Conservation (phyloP, 2,329 filamentous ascomycete species). For the Fusarium phyllophilum region DNA sequence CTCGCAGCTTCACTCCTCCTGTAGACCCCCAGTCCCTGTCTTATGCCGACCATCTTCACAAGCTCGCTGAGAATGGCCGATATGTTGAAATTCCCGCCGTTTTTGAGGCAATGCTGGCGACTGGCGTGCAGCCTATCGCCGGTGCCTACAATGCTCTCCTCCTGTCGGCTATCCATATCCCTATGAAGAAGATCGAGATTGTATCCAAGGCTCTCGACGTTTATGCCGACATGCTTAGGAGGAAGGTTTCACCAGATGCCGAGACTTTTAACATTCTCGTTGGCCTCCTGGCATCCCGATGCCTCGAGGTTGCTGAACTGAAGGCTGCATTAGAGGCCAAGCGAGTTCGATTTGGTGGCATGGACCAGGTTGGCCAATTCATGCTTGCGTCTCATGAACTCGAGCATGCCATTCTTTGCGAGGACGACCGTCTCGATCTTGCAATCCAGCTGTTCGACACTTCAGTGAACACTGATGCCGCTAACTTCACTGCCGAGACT, state of each 20-base stretch:
- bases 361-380: constrained; percentile 85
- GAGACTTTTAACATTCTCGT: constrained; percentile 91
- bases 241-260: constrained; percentile 82
- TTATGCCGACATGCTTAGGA: constrained; percentile 94
- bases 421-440: constrained; percentile 87
- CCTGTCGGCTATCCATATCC: constrained; percentile 83
- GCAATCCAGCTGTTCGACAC: constrained; percentile 87
- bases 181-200: constrained; percentile 81
- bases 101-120: constrained; percentile 89
- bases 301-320: constrained; percentile 78
- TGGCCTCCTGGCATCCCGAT: constrained; percentile 80
- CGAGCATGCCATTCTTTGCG: constrained; percentile 84
- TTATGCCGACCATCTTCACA: constrained; percentile 82
- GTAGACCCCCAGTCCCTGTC: constrained; percentile 71
- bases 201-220: constrained; percentile 93
- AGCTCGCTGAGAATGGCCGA: constrained; percentile 75
- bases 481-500: constrained; percentile 79
- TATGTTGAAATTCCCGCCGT: constrained; percentile 90
- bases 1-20: constrained; percentile 69
- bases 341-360: constrained; percentile 83
- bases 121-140: constrained; percentile 82
- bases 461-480: constrained; percentile 71
- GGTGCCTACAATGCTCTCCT: constrained; percentile 93
- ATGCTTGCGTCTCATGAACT: constrained; percentile 89
- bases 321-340: constrained; percentile 83